These are phyloP conservation scores for Penicillium expansum DNA, from an alignment of 2,329 filamentous ascomycete genomes.

Conservation along the genomic window DNA sequence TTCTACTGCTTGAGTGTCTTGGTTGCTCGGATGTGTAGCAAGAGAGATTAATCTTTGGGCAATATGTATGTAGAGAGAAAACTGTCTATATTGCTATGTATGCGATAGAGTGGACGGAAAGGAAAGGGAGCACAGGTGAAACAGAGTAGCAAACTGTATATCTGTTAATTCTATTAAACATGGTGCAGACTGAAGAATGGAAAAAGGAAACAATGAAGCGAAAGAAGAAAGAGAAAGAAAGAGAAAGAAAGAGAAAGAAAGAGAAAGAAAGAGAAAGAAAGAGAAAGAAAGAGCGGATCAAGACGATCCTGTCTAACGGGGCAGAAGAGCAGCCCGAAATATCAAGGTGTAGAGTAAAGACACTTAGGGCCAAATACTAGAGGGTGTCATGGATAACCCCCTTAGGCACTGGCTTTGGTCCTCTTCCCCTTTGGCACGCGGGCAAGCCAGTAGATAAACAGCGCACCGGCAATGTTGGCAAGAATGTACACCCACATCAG, in stretches of 20 bases:
- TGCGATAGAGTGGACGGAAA: not conserved
- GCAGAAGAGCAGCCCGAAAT: too few species aligned
- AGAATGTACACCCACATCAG: slow-evolving; percentile 15
- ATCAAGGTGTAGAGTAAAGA: too few species aligned
- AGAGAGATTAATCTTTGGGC: too few species aligned
- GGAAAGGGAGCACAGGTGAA: not conserved
- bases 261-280: too few species aligned
- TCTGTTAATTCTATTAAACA: not conserved
- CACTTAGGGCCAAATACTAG: not conserved
- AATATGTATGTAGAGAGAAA: not conserved
- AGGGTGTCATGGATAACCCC: not conserved
- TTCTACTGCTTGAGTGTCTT: not conserved
- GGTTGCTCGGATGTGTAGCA: not conserved
- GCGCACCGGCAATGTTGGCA: slow-evolving; percentile 7
- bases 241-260: not conserved
- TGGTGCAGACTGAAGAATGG: too few species aligned
- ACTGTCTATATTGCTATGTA: not conserved
- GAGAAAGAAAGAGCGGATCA: not conserved
- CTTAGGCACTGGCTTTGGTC: not conserved
- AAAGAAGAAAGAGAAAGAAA: not conserved
- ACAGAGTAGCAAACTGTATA: not conserved
- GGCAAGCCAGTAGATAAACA: slow-evolving; percentile 12
- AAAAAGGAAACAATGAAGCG: not conserved
- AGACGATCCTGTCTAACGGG: not conserved
- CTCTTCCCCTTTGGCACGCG: slow-evolving; percentile 12